Evolutionary conservation across 2,329 filamentous ascomycete genomes (phyloP).

Genomic region (Ampelomyces quisqualis): DNA sequence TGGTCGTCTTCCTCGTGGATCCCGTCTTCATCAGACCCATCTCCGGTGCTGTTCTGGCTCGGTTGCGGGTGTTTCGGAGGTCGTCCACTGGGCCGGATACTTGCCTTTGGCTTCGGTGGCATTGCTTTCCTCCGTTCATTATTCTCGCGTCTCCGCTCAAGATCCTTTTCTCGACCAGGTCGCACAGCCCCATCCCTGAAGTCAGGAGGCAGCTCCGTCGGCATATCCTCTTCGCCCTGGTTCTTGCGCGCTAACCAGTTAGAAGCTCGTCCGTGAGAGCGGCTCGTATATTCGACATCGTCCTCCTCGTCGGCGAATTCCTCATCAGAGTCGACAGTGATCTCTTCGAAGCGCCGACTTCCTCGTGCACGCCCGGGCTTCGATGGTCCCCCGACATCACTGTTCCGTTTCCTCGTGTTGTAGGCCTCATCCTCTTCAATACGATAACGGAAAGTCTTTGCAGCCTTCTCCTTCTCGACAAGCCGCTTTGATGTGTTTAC

Average conservation of each 20-base stretch:
- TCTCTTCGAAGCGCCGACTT: conserved; percentile 46
- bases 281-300: conserved; percentile 15
- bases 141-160: conserved; percentile 22
- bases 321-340: conserved; percentile 50
- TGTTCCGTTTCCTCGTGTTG: conserved; percentile 32
- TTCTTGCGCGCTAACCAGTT: conserved; percentile 48
- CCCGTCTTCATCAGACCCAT: conserved; percentile 24
- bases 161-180: conserved; percentile 30
- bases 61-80: conserved; percentile 27
- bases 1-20: conserved; percentile 37
- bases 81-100: conserved; percentile 27
- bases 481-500: conserved; percentile 13
- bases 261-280: conserved; percentile 31
- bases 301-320: conserved; percentile 37
- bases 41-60: conserved; percentile 19
- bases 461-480: conserved; percentile 32
- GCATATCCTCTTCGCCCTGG: conserved; percentile 46
- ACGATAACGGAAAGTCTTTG: conserved; percentile 39
- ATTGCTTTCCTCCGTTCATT: conserved; percentile 31
- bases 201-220: conserved; percentile 47
- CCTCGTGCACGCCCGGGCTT: conserved; percentile 26
- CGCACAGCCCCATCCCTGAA: conserved; percentile 43
- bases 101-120: conserved; percentile 24
- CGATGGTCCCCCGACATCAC: conserved; percentile 23
- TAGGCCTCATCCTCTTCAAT: conserved; percentile 48